Conservation (phyloP, 1,284 basidiomycete genomes). For the Cryptococcus maquisensis region DNA sequence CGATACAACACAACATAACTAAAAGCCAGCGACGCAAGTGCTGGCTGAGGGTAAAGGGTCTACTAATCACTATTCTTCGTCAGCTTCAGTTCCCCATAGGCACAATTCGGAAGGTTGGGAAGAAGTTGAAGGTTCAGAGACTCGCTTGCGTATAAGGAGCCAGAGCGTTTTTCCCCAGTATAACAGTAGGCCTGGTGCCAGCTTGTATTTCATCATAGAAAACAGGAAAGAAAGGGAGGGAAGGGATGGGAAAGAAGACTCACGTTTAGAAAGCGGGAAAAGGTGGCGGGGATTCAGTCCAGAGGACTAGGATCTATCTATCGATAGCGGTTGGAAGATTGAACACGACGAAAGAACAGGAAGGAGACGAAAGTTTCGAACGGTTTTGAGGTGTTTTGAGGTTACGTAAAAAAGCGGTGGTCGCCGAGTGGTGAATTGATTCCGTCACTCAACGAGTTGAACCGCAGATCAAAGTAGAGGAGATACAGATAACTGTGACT, state of each 20-base stretch:
- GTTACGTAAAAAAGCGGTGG: too few relatives aligned
- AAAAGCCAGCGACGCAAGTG: too few relatives aligned
- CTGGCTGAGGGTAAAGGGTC: too few relatives aligned
- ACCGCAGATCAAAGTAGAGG: too few relatives aligned
- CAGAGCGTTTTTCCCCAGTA: constrained; percentile 16
- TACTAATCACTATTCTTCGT: not conserved
- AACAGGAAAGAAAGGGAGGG: not conserved
- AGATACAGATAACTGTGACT: too few relatives aligned
- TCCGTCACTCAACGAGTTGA: too few relatives aligned
- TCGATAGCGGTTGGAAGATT: not conserved
- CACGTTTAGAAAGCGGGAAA: not conserved
- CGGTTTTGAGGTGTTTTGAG: too few relatives aligned
- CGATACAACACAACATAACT: too few relatives aligned
- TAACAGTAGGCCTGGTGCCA: constrained; percentile 45
- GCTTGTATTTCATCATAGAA: constrained; percentile 35
- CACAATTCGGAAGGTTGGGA: not conserved
- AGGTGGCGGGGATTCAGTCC: too few relatives aligned
- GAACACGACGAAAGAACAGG: not conserved
- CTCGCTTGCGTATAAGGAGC: constrained; percentile 28
- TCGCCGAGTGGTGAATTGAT: too few relatives aligned
- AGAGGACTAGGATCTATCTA: not conserved
- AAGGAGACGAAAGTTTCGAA: too few relatives aligned
- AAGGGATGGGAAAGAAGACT: not conserved
- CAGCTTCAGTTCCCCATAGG: not conserved
- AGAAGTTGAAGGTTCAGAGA: constrained; percentile 21